phyloP scores from a whole-genome alignment of 2,329 filamentous ascomycete species.

The Metarhizium rileyi region DNA sequence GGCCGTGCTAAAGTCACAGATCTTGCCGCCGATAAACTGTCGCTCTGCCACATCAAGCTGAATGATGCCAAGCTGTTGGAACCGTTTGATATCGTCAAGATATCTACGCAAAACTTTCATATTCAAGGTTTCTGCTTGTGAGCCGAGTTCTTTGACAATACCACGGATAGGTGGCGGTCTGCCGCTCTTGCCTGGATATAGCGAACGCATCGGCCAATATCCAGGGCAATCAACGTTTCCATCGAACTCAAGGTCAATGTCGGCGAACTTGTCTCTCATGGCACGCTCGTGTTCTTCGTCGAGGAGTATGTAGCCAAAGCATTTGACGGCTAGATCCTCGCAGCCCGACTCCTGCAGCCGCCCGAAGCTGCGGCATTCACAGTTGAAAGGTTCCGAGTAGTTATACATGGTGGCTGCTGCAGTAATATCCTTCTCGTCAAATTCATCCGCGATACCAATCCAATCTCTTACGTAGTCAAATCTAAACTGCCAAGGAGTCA shows the following conservation, averaged over 20 bases:
- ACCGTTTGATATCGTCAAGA: background rate
- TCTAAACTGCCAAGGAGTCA: too few relatives aligned
- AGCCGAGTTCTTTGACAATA: conserved; percentile 14
- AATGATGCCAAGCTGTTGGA: background rate
- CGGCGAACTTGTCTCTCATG: conserved; percentile 6
- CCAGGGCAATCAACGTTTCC: background rate
- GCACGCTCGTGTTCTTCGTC: conserved; percentile 9
- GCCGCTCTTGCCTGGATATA: conserved; percentile 6
- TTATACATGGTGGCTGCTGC: conserved; percentile 8
- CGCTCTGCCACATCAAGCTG: background rate
- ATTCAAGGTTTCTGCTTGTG: background rate
- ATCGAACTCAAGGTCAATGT: background rate
- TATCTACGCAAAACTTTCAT: background rate
- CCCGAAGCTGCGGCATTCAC: conserved; percentile 18
- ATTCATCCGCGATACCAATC: too few relatives aligned
- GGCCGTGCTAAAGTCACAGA: conserved; percentile 16
- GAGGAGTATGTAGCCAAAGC: conserved; percentile 19
- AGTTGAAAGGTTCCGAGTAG: conserved; percentile 15
- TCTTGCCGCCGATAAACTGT: conserved; percentile 14
- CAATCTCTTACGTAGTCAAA: too few relatives aligned
- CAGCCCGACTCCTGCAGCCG: conserved; percentile 16
- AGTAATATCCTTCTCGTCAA: too few relatives aligned
- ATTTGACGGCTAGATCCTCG: conserved; percentile 14
- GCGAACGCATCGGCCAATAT: background rate
- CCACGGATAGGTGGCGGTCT: conserved; percentile 12